These are phyloP conservation scores for Pleurotus eryngii DNA, from an alignment of 768 basidiomycete genomes.

Conservation along the genomic window DNA sequence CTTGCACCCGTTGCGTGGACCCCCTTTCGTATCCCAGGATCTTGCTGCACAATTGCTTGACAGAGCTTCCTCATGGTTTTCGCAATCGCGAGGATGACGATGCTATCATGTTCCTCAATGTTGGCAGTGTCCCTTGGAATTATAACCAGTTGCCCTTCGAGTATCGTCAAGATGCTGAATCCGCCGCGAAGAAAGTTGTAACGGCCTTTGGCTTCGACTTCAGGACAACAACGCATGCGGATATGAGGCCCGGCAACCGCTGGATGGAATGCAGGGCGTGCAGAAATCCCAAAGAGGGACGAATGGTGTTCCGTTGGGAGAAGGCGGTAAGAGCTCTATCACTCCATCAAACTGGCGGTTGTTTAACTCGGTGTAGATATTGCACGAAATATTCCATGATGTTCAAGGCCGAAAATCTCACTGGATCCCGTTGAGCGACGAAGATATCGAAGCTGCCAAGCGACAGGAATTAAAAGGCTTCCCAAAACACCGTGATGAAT, in stretches of 20 bases:
- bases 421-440: slow-evolving; percentile 14
- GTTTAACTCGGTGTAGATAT: background rate
- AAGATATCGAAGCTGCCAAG: slow-evolving; percentile 16
- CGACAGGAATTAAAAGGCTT: slow-evolving; percentile 11
- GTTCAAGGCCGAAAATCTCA: slow-evolving; percentile 16
- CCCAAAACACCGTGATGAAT: slow-evolving; percentile 1
- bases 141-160: slow-evolving; percentile 12
- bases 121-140: slow-evolving; percentile 21
- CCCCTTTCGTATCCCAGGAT: slow-evolving; percentile 23
- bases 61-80: slow-evolving; percentile 16
- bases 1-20: slow-evolving; percentile 19
- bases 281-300: slow-evolving; percentile 12
- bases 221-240: slow-evolving; percentile 12
- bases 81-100: slow-evolving; percentile 21
- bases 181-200: slow-evolving; percentile 14
- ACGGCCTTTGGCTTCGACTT: slow-evolving; percentile 13
- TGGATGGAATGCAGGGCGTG: slow-evolving; percentile 22
- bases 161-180: slow-evolving; percentile 13
- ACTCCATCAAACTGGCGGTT: background rate
- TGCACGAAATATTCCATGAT: slow-evolving; percentile 18
- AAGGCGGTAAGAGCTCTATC: slow-evolving; percentile 13
- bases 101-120: slow-evolving; percentile 11
- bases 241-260: slow-evolving; percentile 15
- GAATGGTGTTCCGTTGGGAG: slow-evolving; percentile 19
- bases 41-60: slow-evolving; percentile 20